These are phyloP conservation scores for Apiospora saccharicola DNA, from an alignment of 2,329 filamentous ascomycete genomes.

Conservation along the genomic window DNA sequence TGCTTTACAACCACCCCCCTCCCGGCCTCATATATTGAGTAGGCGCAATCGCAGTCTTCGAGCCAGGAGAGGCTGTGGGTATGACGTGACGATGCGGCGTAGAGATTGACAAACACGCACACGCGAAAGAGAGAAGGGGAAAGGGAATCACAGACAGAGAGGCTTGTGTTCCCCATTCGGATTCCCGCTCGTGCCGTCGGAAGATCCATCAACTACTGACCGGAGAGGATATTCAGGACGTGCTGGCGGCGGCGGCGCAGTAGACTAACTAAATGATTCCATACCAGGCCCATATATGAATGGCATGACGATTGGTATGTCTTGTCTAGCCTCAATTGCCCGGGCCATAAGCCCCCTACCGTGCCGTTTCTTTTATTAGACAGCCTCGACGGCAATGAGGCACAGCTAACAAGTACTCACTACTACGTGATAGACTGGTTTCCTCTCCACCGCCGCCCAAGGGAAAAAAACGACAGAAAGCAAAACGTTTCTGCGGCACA, in stretches of 20 bases:
- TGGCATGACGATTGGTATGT: neutral
- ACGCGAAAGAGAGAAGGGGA: neutral
- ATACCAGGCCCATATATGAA: neutral
- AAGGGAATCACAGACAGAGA: neutral
- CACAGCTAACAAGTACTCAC: neutral
- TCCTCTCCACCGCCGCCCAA: neutral
- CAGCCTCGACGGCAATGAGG: neutral
- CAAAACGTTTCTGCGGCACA: neutral
- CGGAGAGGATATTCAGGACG: neutral
- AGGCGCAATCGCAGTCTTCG: neutral
- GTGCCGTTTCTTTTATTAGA: conserved; percentile 4
- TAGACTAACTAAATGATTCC: neutral
- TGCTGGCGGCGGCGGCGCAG: neutral
- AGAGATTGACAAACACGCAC: neutral
- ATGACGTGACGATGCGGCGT: neutral
- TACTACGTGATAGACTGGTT: neutral
- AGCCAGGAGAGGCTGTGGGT: neutral
- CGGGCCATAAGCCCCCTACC: neutral
- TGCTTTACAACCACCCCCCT: neutral
- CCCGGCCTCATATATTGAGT: neutral
- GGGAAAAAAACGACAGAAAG: neutral
- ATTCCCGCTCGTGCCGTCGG: neutral
- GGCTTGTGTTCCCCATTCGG: neutral
- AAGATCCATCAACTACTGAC: neutral
- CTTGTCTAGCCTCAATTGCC: neutral